phyloP scores from a whole-genome alignment of 352 stramenopile genomes.

The Discostella stelligera region DNA sequence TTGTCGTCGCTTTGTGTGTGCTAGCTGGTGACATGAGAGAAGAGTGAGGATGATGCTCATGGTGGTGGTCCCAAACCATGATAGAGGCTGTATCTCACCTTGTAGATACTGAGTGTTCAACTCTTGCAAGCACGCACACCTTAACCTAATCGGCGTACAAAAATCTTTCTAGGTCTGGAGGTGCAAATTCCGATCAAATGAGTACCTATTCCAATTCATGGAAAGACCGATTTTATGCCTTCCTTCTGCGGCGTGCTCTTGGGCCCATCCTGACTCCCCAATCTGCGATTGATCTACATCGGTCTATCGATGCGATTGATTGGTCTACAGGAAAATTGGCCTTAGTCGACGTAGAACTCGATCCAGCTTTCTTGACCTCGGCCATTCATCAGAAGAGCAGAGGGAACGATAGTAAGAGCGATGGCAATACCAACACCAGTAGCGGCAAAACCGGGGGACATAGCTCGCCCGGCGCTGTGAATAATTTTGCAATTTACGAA shows the following conservation, averaged over 20 bases:
- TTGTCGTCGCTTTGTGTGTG: too few species aligned
- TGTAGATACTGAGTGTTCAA: too few species aligned
- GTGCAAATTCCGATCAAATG: neutral
- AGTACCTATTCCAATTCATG: conserved; percentile 25
- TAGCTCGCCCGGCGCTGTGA: neutral
- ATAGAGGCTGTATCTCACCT: too few species aligned
- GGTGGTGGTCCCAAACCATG: too few species aligned
- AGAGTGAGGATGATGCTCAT: too few species aligned
- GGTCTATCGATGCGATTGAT: conserved; percentile 67
- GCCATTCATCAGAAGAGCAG: conserved; percentile 9
- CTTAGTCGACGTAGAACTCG: conserved; percentile 64
- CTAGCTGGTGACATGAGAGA: too few species aligned
- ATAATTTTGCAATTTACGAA: conserved; percentile 12
- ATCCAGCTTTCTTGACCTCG: conserved; percentile 54
- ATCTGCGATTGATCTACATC: conserved; percentile 56
- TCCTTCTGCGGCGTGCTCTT: conserved; percentile 66
- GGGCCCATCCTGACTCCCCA: conserved; percentile 60
- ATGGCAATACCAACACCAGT: conserved; percentile 5
- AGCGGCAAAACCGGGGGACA: neutral
- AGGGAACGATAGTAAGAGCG: conserved; percentile 2
- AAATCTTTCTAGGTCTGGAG: neutral
- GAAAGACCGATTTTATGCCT: conserved; percentile 71
- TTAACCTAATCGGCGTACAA: neutral
- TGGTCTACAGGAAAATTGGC: conserved; percentile 64
- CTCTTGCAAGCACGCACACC: too few species aligned